phyloP scores from a whole-genome alignment of 208 protist species.

The Trypanosoma lewisi region DNA sequence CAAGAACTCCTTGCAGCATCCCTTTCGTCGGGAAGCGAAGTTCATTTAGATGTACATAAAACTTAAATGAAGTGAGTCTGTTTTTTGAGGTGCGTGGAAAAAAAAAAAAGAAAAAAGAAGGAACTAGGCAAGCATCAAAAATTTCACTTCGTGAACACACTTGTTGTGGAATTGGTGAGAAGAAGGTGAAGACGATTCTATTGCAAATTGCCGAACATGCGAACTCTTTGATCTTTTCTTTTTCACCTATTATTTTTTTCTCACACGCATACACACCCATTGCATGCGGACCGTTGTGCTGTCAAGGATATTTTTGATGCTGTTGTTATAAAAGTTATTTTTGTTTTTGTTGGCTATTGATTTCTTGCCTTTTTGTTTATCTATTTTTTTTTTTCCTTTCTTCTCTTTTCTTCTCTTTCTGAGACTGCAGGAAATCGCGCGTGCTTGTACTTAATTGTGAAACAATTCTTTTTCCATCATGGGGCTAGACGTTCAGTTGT shows the following conservation, averaged over 20 bases:
- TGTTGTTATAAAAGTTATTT: slow-evolving; percentile 8
- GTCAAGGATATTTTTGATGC: neutral
- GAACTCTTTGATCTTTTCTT: slow-evolving; percentile 12
- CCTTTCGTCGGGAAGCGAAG: neutral
- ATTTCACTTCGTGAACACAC: no score
- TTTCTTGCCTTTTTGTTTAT: no score
- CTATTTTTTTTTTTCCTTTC: slow-evolving; percentile 13
- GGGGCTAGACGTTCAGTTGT: slow-evolving; percentile 96
- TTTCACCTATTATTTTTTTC: slow-evolving; percentile 18
- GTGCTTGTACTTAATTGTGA: neutral
- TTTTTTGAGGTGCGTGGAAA: neutral
- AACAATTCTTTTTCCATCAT: slow-evolving; percentile 25
- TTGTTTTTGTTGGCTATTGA: slow-evolving; percentile 7
- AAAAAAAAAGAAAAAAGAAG: slow-evolving; percentile 7
- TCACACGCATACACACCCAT: neutral
- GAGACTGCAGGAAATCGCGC: neutral
- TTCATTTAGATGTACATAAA: neutral
- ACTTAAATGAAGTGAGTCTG: no score
- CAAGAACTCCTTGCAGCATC: slow-evolving; percentile 12
- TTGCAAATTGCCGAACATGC: no score
- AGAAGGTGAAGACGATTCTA: neutral
- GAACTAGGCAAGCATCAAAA: no score
- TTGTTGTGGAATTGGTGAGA: no score
- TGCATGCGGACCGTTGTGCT: neutral
- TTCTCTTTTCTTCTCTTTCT: slow-evolving; percentile 7